A percentile compares a stretch with the other conserved stretches of the same genome.
These are phyloP conservation scores for Potentilla sterilis DNA, from an alignment of 306 rosid genomes.

Conservation along the genomic window DNA sequence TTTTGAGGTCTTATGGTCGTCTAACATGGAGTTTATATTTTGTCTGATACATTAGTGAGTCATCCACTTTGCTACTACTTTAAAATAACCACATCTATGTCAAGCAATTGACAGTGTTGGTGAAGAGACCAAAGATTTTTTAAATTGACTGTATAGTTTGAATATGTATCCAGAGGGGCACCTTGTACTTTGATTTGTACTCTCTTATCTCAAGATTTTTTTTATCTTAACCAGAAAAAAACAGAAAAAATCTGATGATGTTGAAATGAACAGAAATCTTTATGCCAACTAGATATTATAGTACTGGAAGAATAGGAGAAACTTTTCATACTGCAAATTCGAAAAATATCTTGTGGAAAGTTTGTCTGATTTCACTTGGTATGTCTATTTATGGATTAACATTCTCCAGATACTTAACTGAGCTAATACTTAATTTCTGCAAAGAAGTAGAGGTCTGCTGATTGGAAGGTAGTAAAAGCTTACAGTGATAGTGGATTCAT, in stretches of 20 bases:
- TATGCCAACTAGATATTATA: neutral
- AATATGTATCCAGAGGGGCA: neutral
- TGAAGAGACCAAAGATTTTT: neutral
- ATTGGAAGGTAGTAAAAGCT: conserved; percentile 77
- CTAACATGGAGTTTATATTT: neutral
- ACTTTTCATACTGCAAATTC: neutral
- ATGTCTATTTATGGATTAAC: conserved; percentile 2
- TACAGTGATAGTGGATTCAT: conserved; percentile 56
- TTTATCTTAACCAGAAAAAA: too few relatives aligned
- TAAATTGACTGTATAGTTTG: neutral
- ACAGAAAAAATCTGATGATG: neutral
- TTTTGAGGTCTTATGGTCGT: neutral
- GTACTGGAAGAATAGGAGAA: neutral
- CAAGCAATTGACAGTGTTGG: neutral
- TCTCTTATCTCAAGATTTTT: neutral
- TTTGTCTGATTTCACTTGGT: conserved; percentile 9
- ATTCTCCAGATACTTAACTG: conserved; percentile 12
- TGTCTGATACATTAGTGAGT: neutral
- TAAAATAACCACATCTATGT: neutral
- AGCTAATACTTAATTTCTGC: conserved; percentile 67
- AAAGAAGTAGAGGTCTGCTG: conserved; percentile 87
- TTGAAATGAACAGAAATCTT: neutral
- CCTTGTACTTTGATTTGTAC: neutral
- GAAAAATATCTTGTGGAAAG: neutral
- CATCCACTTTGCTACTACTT: neutral